phyloP scores from a whole-genome alignment of 495 filamentous ascomycete species.

The Penicillium subrubescens region DNA sequence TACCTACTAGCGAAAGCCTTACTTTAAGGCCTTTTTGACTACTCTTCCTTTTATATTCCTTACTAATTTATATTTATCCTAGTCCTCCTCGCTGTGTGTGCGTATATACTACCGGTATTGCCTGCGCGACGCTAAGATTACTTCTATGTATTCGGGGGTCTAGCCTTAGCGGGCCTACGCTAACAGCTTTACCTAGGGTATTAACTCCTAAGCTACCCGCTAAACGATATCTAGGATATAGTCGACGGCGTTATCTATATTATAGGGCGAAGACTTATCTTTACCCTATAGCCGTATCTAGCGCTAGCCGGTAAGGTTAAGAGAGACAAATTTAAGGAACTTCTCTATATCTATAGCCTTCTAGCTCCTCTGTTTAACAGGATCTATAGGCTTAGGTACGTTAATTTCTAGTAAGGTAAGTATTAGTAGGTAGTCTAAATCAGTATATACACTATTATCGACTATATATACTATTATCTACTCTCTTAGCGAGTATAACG shows the following conservation, averaged over 20 bases:
- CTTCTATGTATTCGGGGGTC: no score
- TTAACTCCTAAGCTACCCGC: no score
- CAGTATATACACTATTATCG: neutral
- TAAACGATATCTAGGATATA: no score
- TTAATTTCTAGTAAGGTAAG: neutral
- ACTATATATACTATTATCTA: slow-evolving; percentile 1
- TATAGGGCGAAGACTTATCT: no score
- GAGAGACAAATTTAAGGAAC: neutral
- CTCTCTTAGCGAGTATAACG: neutral
- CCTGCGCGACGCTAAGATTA: no score
- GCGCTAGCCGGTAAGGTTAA: no score
- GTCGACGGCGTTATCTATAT: no score
- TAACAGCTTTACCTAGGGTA: no score
- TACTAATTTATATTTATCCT: neutral
- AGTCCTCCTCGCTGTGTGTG: neutral
- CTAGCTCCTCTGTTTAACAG: neutral
- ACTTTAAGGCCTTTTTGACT: neutral
- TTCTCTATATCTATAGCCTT: neutral
- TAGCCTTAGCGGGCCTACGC: no score
- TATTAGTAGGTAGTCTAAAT: slow-evolving; percentile 14
- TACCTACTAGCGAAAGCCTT: neutral
- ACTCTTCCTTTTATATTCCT: neutral
- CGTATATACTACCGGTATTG: no score
- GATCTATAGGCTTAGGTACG: neutral
- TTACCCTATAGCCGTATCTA: no score